Base-by-base conservation (phyloP, 805 yeast species). In the Candida railenensis region DNA sequence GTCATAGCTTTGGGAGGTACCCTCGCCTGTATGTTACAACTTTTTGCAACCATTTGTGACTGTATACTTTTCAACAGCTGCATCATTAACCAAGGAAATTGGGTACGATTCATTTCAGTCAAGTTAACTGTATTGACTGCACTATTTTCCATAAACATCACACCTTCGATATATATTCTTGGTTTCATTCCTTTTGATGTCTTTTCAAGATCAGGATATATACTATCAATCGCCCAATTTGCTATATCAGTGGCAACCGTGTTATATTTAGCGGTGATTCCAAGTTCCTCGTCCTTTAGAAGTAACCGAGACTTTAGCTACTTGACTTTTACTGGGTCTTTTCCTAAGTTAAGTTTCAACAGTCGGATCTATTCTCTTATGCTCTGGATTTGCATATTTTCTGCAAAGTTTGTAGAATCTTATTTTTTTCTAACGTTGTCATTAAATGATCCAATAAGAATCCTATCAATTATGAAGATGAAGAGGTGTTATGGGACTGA, bases 1-100 rank as follows among this genome's bases (percentile, higher is more conserved):
- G 65, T 70, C 7, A 71, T 75, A 25, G 59, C 81, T 0, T 55
- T 78, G 8, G 82, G 78, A 0, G 76, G 82, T 3, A 47, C 72
- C 0, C 51, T 77, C n/a, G 67, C 78, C 4, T 71, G 58, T 40
- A 19, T 62, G 3, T 44, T 69, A 4, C 46, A 69, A 9, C 39
- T 67, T 20, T 37, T 54, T 21, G 69, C 66, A 25, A 52, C 59
- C 14, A 30, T 61, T 12, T 48, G 51, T 8, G 73, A 69, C 42
- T 52, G 46, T 30, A 14, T 22, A 3, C 39, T 36, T 19, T 36
- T 36, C 22, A 16, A 16, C 21, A 25, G 11, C 30, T 37, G 25
- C 19, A 16, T 12, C 3, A 28, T 11, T 19, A 16, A 11, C 5
- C 19, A n/a, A n/a, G 42, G 42, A 4, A 25, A 36, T 28, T 40